These are phyloP conservation scores for Rubus parviflorus DNA, from an alignment of 306 rosid genomes.

Conservation along the genomic window DNA sequence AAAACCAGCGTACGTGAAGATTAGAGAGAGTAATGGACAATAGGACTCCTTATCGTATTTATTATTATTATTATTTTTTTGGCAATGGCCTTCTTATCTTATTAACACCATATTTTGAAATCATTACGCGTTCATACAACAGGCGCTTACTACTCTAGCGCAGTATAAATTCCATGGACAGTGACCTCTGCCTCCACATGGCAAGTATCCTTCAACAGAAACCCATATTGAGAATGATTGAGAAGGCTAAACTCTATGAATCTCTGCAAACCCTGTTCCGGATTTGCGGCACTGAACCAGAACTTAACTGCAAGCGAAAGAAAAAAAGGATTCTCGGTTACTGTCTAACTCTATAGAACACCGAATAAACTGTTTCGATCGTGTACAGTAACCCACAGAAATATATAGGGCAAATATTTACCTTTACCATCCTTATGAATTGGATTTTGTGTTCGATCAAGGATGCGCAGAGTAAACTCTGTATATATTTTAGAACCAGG, in stretches of 20 bases:
- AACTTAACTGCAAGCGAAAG: constrained; percentile 36
- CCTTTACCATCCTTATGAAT: constrained; percentile 38
- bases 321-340: not conserved
- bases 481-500: constrained; percentile 46
- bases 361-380: no score
- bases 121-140: not conserved
- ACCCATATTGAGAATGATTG: constrained; percentile 28
- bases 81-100: not conserved
- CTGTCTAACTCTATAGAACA: not conserved
- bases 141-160: not conserved
- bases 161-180: constrained; percentile 43
- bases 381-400: no score
- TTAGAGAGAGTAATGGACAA: not conserved
- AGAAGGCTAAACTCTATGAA: constrained; percentile 37
- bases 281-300: constrained; percentile 51
- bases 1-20: not conserved
- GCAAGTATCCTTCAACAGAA: constrained; percentile 40
- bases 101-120: no score
- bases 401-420: constrained; percentile 5
- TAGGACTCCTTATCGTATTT: not conserved
- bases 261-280: constrained; percentile 37
- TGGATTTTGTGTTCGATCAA: constrained; percentile 28
- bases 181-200: constrained; percentile 51
- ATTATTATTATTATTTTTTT: no score
- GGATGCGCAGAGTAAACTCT: constrained; percentile 42